phyloP scores from a whole-genome alignment of 1,284 basidiomycete genomes.

The Sporisorium exsertum region DNA sequence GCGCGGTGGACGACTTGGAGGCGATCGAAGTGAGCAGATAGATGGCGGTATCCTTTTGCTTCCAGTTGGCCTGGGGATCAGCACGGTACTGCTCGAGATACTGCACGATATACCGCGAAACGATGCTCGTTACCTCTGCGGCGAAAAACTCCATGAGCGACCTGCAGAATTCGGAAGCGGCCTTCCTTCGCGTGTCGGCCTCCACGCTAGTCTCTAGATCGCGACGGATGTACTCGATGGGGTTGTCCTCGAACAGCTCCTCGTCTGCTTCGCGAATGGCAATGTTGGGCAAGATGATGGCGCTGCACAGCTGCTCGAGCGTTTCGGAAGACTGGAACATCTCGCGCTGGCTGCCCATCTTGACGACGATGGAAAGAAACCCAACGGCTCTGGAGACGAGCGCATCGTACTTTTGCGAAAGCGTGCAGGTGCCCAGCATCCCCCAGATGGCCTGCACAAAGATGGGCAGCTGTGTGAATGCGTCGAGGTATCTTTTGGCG shows the following conservation, averaged over 20 bases:
- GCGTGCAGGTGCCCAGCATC: slow-evolving; percentile 81
- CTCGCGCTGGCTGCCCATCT: slow-evolving; percentile 74
- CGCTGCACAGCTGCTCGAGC: slow-evolving; percentile 84
- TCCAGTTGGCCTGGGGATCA: slow-evolving; percentile 83
- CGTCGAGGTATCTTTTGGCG: slow-evolving; percentile 90
- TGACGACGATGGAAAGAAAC: slow-evolving; percentile 90
- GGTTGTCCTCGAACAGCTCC: slow-evolving; percentile 97
- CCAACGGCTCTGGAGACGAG: slow-evolving; percentile 92
- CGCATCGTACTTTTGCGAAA: slow-evolving; percentile 82
- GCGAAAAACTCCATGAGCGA: slow-evolving; percentile 86
- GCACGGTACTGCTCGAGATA: slow-evolving; percentile 77
- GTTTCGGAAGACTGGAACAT: slow-evolving; percentile 77
- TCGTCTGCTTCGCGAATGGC: slow-evolving; percentile 87
- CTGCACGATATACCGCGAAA: slow-evolving; percentile 82
- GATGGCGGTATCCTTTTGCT: slow-evolving; percentile 94
- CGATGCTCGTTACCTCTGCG: slow-evolving; percentile 83
- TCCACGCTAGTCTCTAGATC: slow-evolving; percentile 78
- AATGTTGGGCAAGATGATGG: slow-evolving; percentile 94
- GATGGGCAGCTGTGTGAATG: slow-evolving; percentile 81
- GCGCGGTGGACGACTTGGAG: slow-evolving; percentile 81
- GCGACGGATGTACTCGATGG: slow-evolving; percentile 91
- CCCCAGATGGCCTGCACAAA: slow-evolving; percentile 94
- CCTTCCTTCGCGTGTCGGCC: slow-evolving; percentile 84
- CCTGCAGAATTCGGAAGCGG: slow-evolving; percentile 90
- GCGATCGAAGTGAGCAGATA: slow-evolving; percentile 93